Percentiles rank a stretch among this genome's conserved stretches.
Conservation (phyloP, 179 eudicot species). For the Spergularia azorica region DNA sequence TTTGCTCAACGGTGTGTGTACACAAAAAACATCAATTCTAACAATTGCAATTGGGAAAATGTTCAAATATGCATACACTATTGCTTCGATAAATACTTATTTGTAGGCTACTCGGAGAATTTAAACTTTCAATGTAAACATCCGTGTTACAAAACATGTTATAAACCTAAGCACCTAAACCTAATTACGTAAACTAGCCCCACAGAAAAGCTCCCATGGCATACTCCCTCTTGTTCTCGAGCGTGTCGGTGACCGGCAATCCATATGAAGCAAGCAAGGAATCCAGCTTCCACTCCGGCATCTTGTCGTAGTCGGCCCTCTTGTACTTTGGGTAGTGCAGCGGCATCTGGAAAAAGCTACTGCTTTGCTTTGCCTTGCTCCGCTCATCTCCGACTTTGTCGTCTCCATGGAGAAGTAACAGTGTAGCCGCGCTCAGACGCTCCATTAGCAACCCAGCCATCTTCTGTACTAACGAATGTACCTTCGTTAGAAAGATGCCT, state of each 20-base stretch:
- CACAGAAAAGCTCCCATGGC: slow-evolving; percentile 65
- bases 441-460: not conserved
- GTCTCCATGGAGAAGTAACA: not conserved
- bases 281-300: slow-evolving; percentile 59
- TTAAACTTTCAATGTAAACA: too few relatives aligned
- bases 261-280: slow-evolving; percentile 48
- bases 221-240: slow-evolving; percentile 48
- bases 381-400: not conserved
- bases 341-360: slow-evolving; percentile 48
- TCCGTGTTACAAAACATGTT: too few relatives aligned
- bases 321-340: slow-evolving; percentile 53
- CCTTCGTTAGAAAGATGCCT: too few relatives aligned
- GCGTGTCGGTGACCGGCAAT: slow-evolving; percentile 36
- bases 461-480: not conserved
- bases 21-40: too few relatives aligned
- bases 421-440: slow-evolving; percentile 1
- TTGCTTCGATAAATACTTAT: too few relatives aligned
- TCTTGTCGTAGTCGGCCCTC: slow-evolving; percentile 43
- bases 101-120: too few relatives aligned
- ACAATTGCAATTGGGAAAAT: too few relatives aligned
- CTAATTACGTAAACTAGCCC: slow-evolving; percentile 6
- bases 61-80: too few relatives aligned
- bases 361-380: not conserved
- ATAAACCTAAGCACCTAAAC: too few relatives aligned
- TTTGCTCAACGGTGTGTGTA: too few relatives aligned